Evolutionary conservation across 805 yeast species (phyloP).

Genomic region (Wickerhamiella dianesei): DNA sequence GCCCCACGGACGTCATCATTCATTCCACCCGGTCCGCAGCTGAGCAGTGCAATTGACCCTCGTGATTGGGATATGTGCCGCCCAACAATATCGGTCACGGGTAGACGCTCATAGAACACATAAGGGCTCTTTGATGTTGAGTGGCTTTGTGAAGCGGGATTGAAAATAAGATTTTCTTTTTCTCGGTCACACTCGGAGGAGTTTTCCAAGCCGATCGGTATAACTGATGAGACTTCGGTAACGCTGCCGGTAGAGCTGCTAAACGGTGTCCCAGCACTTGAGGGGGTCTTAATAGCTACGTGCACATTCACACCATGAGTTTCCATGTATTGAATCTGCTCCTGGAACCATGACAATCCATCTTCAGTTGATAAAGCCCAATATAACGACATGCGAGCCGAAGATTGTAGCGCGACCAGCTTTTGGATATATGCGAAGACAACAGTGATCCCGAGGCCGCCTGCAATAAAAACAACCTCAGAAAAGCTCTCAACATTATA

Average conservation of each 20-base stretch:
- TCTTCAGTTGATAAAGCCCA: conserved; percentile 50
- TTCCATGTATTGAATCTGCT: conserved; percentile 22
- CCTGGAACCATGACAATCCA: conserved; percentile 39
- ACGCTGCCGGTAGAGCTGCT: neutral
- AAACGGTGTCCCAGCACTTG: no score
- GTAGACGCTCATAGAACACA: conserved; percentile 1
- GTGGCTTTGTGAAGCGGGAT: no score
- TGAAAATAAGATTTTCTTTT: no score
- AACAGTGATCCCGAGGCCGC: conserved; percentile 62
- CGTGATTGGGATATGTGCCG: no score
- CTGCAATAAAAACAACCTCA: conserved; percentile 48
- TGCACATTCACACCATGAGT: conserved; percentile 5
- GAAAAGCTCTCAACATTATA: conserved; percentile 38
- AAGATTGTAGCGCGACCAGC: no score
- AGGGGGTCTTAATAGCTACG: conserved; percentile 1
- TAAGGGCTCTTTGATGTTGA: neutral
- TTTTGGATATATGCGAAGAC: conserved; percentile 12
- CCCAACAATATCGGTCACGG: no score
- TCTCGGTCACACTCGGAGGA: no score
- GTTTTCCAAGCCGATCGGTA: no score
- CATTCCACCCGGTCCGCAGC: conserved; percentile 54
- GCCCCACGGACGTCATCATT: conserved; percentile 42
- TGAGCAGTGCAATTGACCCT: conserved; percentile 40
- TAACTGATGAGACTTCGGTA: no score
- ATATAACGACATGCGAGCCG: conserved; percentile 30